A percentile compares a stretch with the other conserved stretches of the same genome.
Conservation (phyloP, 106 monocot species). For the Allium fistulosum region DNA sequence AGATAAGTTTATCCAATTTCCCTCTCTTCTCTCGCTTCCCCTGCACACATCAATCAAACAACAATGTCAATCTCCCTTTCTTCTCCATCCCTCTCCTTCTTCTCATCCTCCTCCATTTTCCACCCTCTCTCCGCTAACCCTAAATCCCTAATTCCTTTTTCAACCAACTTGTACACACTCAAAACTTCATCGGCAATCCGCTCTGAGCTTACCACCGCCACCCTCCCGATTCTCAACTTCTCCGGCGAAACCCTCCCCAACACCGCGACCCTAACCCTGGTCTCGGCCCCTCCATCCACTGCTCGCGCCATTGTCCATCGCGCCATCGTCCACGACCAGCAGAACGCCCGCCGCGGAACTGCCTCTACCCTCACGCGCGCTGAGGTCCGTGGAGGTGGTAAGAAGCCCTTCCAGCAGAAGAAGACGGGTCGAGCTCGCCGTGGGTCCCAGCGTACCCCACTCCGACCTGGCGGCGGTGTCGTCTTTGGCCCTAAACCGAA, state of each 20-base stretch:
- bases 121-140: neutral
- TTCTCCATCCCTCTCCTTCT: constrained; percentile 3
- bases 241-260: constrained; percentile 42
- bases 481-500: constrained; percentile 86
- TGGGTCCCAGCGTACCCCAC: constrained; percentile 83
- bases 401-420: constrained; percentile 91
- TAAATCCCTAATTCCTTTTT: constrained; percentile 9
- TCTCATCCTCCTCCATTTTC: neutral
- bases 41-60: too few relatives aligned
- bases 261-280: constrained; percentile 41
- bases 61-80: neutral
- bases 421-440: constrained; percentile 79
- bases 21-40: too few relatives aligned
- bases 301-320: constrained; percentile 94
- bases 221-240: constrained; percentile 70
- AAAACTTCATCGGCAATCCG: constrained; percentile 8
- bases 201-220: constrained; percentile 19
- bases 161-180: constrained; percentile 7
- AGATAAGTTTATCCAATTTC: too few relatives aligned
- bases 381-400: constrained; percentile 84
- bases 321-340: constrained; percentile 64
- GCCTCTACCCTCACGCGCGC: constrained; percentile 93
- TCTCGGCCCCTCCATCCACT: constrained; percentile 71
- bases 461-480: constrained; percentile 95
- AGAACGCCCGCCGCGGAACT: constrained; percentile 85